Evolutionary conservation across 306 rosid species (phyloP).

Genomic region (Lotus japonicus): DNA sequence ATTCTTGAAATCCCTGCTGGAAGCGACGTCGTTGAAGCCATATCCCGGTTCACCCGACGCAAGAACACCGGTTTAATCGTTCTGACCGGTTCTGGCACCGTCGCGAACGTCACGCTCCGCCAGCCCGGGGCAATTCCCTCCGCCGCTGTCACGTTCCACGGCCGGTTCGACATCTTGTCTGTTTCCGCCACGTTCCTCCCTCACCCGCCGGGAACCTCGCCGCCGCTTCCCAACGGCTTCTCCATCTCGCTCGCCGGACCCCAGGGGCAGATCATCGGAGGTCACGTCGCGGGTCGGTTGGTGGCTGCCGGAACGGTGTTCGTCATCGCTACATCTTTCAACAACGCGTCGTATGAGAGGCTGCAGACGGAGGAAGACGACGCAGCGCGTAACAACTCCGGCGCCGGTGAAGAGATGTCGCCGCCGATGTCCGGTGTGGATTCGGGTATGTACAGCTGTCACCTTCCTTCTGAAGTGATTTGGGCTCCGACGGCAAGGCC

Average conservation of each 20-base stretch:
- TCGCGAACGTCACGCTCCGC: constrained; percentile 59
- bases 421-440: constrained; percentile 30
- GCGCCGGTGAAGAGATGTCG: constrained; percentile 32
- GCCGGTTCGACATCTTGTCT: constrained; percentile 63
- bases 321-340: constrained; percentile 59
- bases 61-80: constrained; percentile 54
- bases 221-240: constrained; percentile 35
- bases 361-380: constrained; percentile 44
- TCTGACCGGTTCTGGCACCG: constrained; percentile 61
- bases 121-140: constrained; percentile 47
- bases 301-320: constrained; percentile 53
- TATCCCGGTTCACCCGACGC: constrained; percentile 53
- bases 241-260: constrained; percentile 66
- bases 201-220: constrained; percentile 4
- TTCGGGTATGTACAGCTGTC: constrained; percentile 50
- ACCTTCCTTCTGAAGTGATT: constrained; percentile 46
- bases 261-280: constrained; percentile 80
- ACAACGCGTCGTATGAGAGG: constrained; percentile 55
- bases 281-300: constrained; percentile 44
- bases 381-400: constrained; percentile 24
- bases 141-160: constrained; percentile 55
- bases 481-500: constrained; percentile 67
- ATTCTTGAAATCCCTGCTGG: constrained; percentile 62
- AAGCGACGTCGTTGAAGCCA: constrained; percentile 55
- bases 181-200: constrained; percentile 57